Conservation (phyloP, 139 green algal genomes). For the Volvox reticuliferus region DNA sequence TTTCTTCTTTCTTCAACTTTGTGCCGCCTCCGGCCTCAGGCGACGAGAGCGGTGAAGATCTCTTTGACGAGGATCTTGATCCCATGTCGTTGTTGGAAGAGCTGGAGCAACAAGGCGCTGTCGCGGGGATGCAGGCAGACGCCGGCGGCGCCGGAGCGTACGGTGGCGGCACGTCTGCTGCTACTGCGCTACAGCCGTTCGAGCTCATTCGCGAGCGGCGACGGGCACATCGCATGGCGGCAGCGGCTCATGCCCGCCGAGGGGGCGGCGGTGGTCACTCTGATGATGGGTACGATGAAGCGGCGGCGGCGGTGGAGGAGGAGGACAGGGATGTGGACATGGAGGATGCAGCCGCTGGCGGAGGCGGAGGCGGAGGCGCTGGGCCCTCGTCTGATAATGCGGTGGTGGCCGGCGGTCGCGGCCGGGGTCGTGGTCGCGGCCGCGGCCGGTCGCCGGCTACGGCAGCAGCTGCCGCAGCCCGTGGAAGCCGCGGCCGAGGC, state of each 20-base stretch:
- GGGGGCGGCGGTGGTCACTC: neutral
- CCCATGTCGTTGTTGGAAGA: slow-evolving; percentile 61
- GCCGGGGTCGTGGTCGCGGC: neutral
- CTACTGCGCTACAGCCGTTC: slow-evolving; percentile 53
- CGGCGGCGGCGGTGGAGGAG: neutral
- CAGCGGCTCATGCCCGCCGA: neutral
- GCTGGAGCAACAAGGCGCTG: slow-evolving; percentile 54
- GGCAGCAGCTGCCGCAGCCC: neutral
- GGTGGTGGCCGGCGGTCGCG: neutral
- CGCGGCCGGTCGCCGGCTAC: neutral
- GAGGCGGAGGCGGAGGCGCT: neutral
- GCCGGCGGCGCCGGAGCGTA: slow-evolving; percentile 4
- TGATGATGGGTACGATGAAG: neutral
- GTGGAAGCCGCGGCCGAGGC: neutral
- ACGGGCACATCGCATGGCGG: neutral
- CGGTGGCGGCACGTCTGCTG: neutral
- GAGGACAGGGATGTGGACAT: neutral
- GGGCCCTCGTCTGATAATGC: neutral
- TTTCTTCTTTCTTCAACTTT: no score
- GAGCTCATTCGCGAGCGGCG: slow-evolving; percentile 61
- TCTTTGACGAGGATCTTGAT: slow-evolving; percentile 64
- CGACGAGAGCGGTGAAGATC: slow-evolving; percentile 38
- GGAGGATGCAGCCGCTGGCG: neutral
- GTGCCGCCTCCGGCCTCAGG: neutral
- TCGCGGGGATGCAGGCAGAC: neutral